These are phyloP conservation scores for Saururus chinensis DNA, from an alignment of 164 flowering plant genomes.

Conservation along the genomic window DNA sequence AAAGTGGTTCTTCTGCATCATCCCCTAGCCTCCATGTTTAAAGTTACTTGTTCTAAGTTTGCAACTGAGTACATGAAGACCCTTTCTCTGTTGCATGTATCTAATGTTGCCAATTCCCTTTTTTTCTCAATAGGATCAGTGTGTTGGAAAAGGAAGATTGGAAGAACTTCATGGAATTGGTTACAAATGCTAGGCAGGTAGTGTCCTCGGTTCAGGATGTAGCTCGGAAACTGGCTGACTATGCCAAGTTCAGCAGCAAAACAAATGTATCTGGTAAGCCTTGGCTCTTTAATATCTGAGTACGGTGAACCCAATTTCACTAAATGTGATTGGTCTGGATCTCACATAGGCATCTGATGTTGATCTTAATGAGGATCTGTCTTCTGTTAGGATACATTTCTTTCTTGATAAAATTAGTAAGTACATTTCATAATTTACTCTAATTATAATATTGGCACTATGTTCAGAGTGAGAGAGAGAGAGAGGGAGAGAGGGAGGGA, in stretches of 20 bases:
- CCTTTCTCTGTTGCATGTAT: not conserved
- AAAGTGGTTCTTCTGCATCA: no score
- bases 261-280: constrained; percentile 36
- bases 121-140: constrained; percentile 45
- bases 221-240: constrained; percentile 69
- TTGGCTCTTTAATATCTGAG: not conserved
- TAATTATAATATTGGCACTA: no score
- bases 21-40: not conserved
- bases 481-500: no score
- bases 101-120: not conserved
- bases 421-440: no score
- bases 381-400: no score
- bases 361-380: no score
- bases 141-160: constrained; percentile 74
- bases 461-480: no score
- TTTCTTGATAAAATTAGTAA: no score
- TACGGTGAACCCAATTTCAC: not conserved
- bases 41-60: not conserved
- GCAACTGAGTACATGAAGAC: not conserved
- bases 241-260: constrained; percentile 51
- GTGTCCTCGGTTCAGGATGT: constrained; percentile 83
- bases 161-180: constrained; percentile 55
- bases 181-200: constrained; percentile 89
- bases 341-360: no score
- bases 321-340: no score